These are phyloP conservation scores for Saccharomycopsis javanensis DNA, from an alignment of 805 yeast species.

Conservation along the genomic window DNA sequence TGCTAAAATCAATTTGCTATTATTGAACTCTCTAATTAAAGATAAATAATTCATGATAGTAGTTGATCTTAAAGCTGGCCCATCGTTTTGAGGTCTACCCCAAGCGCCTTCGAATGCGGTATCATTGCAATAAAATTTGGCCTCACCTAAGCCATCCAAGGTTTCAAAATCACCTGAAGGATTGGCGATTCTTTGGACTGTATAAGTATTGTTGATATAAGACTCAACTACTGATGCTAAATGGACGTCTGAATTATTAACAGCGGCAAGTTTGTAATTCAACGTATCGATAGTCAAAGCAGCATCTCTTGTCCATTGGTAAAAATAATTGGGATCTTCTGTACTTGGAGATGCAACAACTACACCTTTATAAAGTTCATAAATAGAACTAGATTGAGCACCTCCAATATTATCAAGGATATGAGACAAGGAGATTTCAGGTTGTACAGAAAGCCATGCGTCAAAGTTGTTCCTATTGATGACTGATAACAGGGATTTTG, in stretches of 20 bases:
- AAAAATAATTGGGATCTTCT: slow-evolving; percentile 66
- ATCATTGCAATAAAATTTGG: slow-evolving; percentile 68
- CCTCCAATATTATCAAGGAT: slow-evolving; percentile 44
- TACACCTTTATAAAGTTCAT: slow-evolving; percentile 49
- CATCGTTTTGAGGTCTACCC: slow-evolving; percentile 97
- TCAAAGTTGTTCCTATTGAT: slow-evolving; percentile 27
- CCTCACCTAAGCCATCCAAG: slow-evolving; percentile 72
- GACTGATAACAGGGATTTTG: not conserved
- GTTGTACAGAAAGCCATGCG: slow-evolving; percentile 37
- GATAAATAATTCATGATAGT: slow-evolving; percentile 28
- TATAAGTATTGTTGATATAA: slow-evolving; percentile 49
- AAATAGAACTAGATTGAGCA: slow-evolving; percentile 21
- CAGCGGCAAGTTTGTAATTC: slow-evolving; percentile 44
- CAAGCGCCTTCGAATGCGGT: slow-evolving; percentile 54
- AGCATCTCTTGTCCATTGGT: slow-evolving; percentile 85
- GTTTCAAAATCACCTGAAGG: slow-evolving; percentile 52
- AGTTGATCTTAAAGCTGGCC: slow-evolving; percentile 75
- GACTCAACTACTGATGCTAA: slow-evolving; percentile 37
- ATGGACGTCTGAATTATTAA: slow-evolving; percentile 22
- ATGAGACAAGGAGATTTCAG: slow-evolving; percentile 31
- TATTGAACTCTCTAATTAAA: slow-evolving; percentile 12
- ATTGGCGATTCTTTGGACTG: slow-evolving; percentile 58
- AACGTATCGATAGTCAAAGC: slow-evolving; percentile 70
- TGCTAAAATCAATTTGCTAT: slow-evolving; percentile 23
- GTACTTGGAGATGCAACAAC: slow-evolving; percentile 81